Evolutionary conservation across 139 green algal species (phyloP), one percentile per base, ranked within the genome.

Genomic region (Chlamydomonas schloesseri): DNA sequence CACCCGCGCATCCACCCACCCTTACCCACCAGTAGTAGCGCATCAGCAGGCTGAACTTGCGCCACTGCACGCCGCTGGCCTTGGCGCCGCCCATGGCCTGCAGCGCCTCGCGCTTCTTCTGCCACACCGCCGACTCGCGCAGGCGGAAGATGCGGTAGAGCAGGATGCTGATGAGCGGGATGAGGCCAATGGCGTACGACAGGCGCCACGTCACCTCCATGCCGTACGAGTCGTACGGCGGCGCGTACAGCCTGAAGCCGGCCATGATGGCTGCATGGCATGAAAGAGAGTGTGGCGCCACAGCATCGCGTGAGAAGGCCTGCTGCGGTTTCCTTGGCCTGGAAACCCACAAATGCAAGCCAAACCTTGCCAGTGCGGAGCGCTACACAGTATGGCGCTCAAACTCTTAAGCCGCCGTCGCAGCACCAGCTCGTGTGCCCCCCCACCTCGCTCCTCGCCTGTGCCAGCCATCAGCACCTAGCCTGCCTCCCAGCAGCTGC

Each of bases 131-230:
- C 37, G 37, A 65, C 55, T 82, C 74, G 23, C 21, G 31, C 33
- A 82, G 74, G 4, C 33, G 23, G 74, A 82, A 71, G 26, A 71
- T 34, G 55, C 74, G 74, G 74, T 82, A 82, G 13, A 70, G 21
- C 33, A 82, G 53, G 57, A 82, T 71, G 57, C 55, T 50, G 33
- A 70, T 42, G 21, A 82, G 74, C n/a, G 73, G 73, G n/a, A 80
- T 69, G 50, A 67, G 50, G 15, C 73, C 73, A n/a, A 80, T 68
- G n/a, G 55, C 74, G 74, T 82, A 82, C 74, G 74, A 82, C 55
- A 82, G 55, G 23, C 74, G 74, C 74, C 74, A 82, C 33, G 74
- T 82, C 21, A 82, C 57, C 55, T 82, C 57, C 55, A 82, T 33
- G 20, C 33, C 33, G 57, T 70, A 26, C 33, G 4, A 34, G 34